These are phyloP conservation scores for Gastrolobium bilobum DNA, from an alignment of 306 rosid genomes.

Conservation along the genomic window DNA sequence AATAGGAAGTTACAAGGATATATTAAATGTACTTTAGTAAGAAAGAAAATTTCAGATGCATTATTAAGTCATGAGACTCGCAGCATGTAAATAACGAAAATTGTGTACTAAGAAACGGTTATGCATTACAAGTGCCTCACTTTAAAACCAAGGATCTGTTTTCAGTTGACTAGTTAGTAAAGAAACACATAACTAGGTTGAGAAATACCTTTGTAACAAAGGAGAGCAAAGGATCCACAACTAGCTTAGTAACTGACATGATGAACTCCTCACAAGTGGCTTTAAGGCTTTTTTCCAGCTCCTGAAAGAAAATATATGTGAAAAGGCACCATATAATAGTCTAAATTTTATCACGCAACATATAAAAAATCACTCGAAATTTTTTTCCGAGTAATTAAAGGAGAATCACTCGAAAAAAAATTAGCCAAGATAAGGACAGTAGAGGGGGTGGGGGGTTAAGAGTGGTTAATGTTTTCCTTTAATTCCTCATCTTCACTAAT, in stretches of 20 bases:
- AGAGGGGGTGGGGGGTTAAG: background rate
- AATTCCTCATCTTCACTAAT: slow-evolving; percentile 13
- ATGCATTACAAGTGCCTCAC: slow-evolving; percentile 9
- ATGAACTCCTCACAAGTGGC: slow-evolving; percentile 97
- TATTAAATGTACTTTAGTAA: background rate
- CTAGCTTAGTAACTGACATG: slow-evolving; percentile 95
- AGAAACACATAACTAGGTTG: slow-evolving; percentile 31
- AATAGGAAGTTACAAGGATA: slow-evolving; percentile 20
- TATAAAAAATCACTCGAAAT: too few species aligned
- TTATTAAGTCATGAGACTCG: slow-evolving; percentile 13
- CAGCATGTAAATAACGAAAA: background rate
- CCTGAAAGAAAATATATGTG: slow-evolving; percentile 67
- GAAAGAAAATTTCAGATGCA: slow-evolving; percentile 39
- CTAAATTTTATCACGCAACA: slow-evolving; percentile 28
- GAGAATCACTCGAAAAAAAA: slow-evolving; percentile 4
- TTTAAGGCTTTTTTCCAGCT: slow-evolving; percentile 93
- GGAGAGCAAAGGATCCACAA: slow-evolving; percentile 98
- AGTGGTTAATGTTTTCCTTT: slow-evolving; percentile 25
- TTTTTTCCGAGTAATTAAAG: background rate
- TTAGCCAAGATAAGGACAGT: background rate
- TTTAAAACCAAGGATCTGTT: slow-evolving; percentile 40
- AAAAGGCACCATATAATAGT: slow-evolving; percentile 28
- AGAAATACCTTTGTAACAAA: slow-evolving; percentile 94
- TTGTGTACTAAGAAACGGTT: slow-evolving; percentile 3
- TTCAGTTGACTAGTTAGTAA: slow-evolving; percentile 31